These are phyloP conservation scores for Panaeolus papilionaceus DNA, from an alignment of 768 basidiomycete genomes.

Conservation along the genomic window DNA sequence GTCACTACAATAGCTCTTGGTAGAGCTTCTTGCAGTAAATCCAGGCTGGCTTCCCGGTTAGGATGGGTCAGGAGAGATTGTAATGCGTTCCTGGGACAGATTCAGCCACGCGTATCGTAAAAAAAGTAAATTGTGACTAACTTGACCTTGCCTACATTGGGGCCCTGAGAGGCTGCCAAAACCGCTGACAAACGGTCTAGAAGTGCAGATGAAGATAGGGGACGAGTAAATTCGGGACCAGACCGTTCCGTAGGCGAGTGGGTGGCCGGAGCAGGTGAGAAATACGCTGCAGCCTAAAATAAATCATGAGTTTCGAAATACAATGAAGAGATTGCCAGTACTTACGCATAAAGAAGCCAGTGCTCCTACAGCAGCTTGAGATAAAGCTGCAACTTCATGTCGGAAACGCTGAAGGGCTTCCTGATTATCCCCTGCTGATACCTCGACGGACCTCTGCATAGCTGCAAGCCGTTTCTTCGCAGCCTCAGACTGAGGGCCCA, in stretches of 20 bases:
- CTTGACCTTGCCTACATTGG: conserved; percentile 66
- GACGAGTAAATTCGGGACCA: conserved; percentile 54
- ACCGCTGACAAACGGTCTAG: conserved; percentile 76
- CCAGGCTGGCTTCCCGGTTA: conserved; percentile 51
- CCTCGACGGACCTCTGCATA: conserved; percentile 73
- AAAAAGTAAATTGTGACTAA: conserved; percentile 42
- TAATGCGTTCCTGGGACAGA: conserved; percentile 70
- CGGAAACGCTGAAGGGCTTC: conserved; percentile 65
- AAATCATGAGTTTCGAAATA: conserved; percentile 15
- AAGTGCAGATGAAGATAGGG: conserved; percentile 56
- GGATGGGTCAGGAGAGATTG: conserved; percentile 64
- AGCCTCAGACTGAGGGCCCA: conserved; percentile 77
- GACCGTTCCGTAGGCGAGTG: conserved; percentile 69
- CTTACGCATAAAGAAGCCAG: conserved; percentile 88
- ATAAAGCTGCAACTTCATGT: conserved; percentile 73
- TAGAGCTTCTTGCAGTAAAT: conserved; percentile 69
- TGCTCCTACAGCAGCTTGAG: conserved; percentile 85
- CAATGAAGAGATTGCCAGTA: conserved; percentile 27
- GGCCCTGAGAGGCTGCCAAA: conserved; percentile 61
- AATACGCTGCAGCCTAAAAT: conserved; percentile 78
- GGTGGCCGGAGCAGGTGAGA: conserved; percentile 62
- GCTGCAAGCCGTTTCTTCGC: conserved; percentile 69
- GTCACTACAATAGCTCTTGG: conserved; percentile 70
- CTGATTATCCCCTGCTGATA: conserved; percentile 56
- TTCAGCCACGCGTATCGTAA: conserved; percentile 18